Evolutionary conservation across 2,329 filamentous ascomycete genomes (phyloP).

Genomic region (Cladorrhinum sp.): DNA sequence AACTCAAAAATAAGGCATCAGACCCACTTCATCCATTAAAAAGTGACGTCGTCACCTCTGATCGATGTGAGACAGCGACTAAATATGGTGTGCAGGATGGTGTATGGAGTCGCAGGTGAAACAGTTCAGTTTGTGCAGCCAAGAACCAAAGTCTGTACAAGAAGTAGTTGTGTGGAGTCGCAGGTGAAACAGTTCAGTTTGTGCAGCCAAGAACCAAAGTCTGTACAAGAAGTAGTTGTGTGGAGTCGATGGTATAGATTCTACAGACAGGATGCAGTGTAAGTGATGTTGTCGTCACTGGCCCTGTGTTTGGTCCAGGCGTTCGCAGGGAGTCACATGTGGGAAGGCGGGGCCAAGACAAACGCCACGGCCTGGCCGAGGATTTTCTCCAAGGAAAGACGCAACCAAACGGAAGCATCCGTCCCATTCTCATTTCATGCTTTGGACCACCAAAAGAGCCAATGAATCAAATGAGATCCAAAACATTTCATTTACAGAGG

Average conservation of each 20-base stretch:
- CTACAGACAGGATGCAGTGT: too few species aligned
- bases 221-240: neutral
- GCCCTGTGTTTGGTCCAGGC: neutral
- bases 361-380: constrained; percentile 4
- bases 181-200: neutral
- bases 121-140: neutral
- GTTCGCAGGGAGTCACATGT: constrained; percentile 1
- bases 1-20: neutral
- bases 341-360: constrained; percentile 5
- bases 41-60: neutral
- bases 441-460: neutral
- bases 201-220: neutral
- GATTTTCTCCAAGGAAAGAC: neutral
- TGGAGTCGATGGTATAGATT: neutral
- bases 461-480: neutral
- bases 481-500: neutral
- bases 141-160: neutral
- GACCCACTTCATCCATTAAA: neutral
- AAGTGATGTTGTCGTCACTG: neutral
- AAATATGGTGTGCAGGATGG: neutral
- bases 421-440: neutral
- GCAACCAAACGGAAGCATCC: neutral
- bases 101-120: neutral
- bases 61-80: neutral
- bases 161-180: neutral